A percentile compares a stretch with the other conserved stretches of the same genome.
Evolutionary conservation across 2,329 filamentous ascomycete species (phyloP).

Genomic region (Microdochium nivale): DNA sequence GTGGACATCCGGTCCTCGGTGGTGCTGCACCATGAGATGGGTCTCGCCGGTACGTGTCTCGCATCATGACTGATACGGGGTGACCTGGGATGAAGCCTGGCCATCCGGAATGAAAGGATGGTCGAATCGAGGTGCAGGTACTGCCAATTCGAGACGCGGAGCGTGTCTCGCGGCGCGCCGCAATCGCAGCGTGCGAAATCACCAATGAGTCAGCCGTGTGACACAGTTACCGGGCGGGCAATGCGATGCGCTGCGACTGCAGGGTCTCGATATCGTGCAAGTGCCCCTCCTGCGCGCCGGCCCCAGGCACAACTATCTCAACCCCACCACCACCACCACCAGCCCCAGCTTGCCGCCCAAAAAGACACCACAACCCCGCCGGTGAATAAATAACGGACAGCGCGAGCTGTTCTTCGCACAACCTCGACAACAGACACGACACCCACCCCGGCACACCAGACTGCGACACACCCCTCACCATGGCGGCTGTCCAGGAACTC

Average conservation of each 20-base stretch:
- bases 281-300: not conserved
- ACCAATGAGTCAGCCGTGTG: not conserved
- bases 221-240: not conserved
- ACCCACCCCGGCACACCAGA: too few species aligned
- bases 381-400: not conserved
- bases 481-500: conserved; percentile 39
- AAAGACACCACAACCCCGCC: not conserved
- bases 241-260: not conserved
- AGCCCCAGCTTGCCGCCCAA: not conserved
- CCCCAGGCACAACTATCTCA: not conserved
- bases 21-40: not conserved
- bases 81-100: not conserved
- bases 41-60: not conserved
- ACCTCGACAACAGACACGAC: not conserved
- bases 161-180: not conserved
- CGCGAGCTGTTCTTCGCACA: not conserved
- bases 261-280: not conserved
- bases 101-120: not conserved
- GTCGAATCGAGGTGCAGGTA: not conserved
- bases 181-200: not conserved
- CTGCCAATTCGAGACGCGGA: not conserved
- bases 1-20: not conserved
- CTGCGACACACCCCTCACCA: conserved; percentile 11
- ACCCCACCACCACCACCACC: not conserved
- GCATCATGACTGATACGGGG: not conserved